Evolutionary conservation across 768 basidiomycete species (phyloP).

Genomic region (Xerocomus spinulosus): DNA sequence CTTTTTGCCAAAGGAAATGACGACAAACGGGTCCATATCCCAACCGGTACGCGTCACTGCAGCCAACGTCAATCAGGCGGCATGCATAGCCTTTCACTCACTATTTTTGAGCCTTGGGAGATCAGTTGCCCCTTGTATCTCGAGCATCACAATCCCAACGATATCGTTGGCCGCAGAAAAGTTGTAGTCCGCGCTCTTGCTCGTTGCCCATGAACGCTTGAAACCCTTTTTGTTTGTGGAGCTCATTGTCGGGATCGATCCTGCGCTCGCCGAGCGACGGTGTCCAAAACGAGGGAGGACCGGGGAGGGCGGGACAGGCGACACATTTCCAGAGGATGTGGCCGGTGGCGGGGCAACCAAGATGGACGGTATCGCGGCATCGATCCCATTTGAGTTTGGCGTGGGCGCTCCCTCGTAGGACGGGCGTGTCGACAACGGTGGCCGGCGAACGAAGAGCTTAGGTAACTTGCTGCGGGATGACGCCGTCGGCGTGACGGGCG

Average conservation of each 20-base stretch:
- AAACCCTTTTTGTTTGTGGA: conserved; percentile 33
- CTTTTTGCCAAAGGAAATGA: conserved; percentile 95
- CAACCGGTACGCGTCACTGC: conserved; percentile 81
- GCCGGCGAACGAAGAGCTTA: conserved; percentile 34
- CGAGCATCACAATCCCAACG: conserved; percentile 91
- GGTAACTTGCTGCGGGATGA: conserved; percentile 28
- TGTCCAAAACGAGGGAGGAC: conserved; percentile 21
- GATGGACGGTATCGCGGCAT: conserved; percentile 10
- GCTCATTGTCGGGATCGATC: conserved; percentile 23
- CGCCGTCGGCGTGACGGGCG: conserved; percentile 28
- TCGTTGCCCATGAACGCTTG: conserved; percentile 35
- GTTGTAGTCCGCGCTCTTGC: conserved; percentile 47
- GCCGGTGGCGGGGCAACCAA: conserved; percentile 12
- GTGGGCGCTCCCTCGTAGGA: conserved; percentile 25
- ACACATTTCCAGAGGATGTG: conserved; percentile 7
- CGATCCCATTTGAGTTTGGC: not conserved
- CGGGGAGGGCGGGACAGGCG: conserved; percentile 19
- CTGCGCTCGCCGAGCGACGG: conserved; percentile 31
- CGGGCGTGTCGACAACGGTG: conserved; percentile 27
- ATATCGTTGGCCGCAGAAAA: conserved; percentile 75
- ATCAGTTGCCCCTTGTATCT: conserved; percentile 80
- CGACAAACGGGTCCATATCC: conserved; percentile 98
- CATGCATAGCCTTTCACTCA: conserved; percentile 36
- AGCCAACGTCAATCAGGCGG: not conserved
- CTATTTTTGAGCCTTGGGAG: conserved; percentile 84